Evolutionary conservation across 495 filamentous ascomycete species (phyloP), one percentile per base, ranked within the genome.

Genomic region (Aspergillus sclerotiicarbonarius): DNA sequence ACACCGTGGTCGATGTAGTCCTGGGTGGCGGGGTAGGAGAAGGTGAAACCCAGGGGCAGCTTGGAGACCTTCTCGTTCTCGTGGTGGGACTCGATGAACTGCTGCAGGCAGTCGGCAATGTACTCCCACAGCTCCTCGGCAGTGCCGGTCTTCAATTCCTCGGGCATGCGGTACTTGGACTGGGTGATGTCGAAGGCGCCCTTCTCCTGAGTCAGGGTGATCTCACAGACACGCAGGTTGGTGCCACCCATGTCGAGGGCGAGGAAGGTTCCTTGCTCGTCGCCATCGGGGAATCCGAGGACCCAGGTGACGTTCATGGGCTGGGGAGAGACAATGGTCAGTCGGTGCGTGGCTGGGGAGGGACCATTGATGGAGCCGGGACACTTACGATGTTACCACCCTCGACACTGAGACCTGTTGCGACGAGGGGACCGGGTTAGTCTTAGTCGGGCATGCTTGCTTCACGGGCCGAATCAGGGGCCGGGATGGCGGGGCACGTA

Each of bases 281-380:
- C 62, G 53, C 94, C 94, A 66, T 88, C 88, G 57, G 94, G 94
- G 74, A 89, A 96, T 55, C 84, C 87, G 87, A 98, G 92, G 56
- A 94, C 92, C 94, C 94, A 98, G 51, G 94, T 98, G 43, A 94
- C 90, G 75, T 97, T 98, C 94, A 98, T 98, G 58, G 94, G 94
- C 92, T 96, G 71, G 46, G 6, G 29, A 21, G 18, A 35, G 33
- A 37, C 25, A 25, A 25, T 25, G 2, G 25, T 25, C 25, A 25
- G 25, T 25, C 25, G 25, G 5, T 25, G 2, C 25, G 25, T 25
- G 5, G 25, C 2, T 25, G 25, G 5, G 25, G 25, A 3, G 25
- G 25, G 5, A 25, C 25, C 25, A 25, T 25, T 5, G 25, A 25
- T 25, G 2, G 25, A 25, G 25, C 25, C 25, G 15, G 10, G 48